Base-by-base conservation (phyloP, 2,329 filamentous ascomycete species). In the Graphilbum sp. region DNA sequence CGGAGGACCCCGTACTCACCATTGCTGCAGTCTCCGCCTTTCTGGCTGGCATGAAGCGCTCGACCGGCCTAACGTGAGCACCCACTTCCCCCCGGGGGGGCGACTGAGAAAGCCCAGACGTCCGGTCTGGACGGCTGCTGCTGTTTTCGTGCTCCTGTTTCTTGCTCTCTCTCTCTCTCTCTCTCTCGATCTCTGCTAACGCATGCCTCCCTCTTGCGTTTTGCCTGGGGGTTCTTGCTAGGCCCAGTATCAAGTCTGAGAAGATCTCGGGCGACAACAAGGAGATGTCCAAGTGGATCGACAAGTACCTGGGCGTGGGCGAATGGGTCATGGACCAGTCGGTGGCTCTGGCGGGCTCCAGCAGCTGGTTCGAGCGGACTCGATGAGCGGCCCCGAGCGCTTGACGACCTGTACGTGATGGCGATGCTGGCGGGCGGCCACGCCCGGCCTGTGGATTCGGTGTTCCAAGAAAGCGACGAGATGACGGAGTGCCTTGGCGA, bases 301-400 rank as follows among this genome's bases (percentile, higher is more conserved):
- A 88, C 53, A 88, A 80, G 56, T 96, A 96, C 58, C 75, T 96
- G 32, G 85, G 85, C 45, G 79, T 95, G 16, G 90, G 90, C 50
- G 90, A 98, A 65, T 94, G 86, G 75, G 82, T 95, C 46, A 93
- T 98, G 86, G 90, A 98, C 59, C 82, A 92, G 64, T 92, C 86
- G 23, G 85, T 96, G 24, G 87, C 87, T 31, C 73, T 96, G 41
- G 83, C 94, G 55, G 81, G 85, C 32, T 79, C 81, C 35, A 92
- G 83, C 54, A 72, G 79, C 43, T 98, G 77, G 62, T 98, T 98
- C 57, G 87, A 95, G 64, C 74, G 90, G 53, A 87, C 75, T 58
- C 74, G 87, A 64, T 92, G 37, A 39, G n/a, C 9, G 21, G 6
- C 6, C 5, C 21, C 11, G 21, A 24, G 21, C 21, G 21, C 5